Percentiles rank a stretch among this genome's conserved stretches.
These are phyloP conservation scores for Phanerochaete sordida DNA, from an alignment of 768 basidiomycete species.

Conservation along the genomic window DNA sequence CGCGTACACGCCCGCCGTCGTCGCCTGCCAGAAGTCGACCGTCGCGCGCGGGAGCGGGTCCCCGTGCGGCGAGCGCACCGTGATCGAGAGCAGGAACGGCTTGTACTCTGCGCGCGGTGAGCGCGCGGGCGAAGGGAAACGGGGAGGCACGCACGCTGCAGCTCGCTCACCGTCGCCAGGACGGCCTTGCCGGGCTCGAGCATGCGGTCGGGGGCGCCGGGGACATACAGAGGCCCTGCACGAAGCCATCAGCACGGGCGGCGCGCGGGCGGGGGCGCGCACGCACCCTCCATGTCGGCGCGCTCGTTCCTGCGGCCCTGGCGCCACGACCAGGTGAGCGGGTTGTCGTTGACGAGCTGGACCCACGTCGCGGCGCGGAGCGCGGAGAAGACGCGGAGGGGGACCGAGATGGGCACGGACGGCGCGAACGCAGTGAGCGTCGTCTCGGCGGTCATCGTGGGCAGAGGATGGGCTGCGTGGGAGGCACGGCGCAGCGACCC, in stretches of 20 bases:
- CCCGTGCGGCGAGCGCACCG: constrained; percentile 18
- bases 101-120: constrained; percentile 11
- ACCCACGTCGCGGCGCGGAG: background rate
- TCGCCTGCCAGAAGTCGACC: constrained; percentile 26
- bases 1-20: constrained; percentile 17
- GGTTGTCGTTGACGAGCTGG: constrained; percentile 4
- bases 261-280: background rate
- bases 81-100: constrained; percentile 7
- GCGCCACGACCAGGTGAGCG: constrained; percentile 10
- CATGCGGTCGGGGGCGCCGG: constrained; percentile 18
- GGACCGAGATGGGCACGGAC: background rate
- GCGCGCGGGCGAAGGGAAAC: background rate
- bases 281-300: constrained; percentile 16
- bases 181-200: constrained; percentile 24
- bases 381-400: background rate
- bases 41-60: constrained; percentile 18
- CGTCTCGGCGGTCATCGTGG: background rate
- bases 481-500: background rate
- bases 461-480: background rate
- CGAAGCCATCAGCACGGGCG: background rate
- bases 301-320: constrained; percentile 5
- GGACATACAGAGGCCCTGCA: constrained; percentile 23
- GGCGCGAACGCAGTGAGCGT: background rate
- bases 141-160: constrained; percentile 14
- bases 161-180: constrained; percentile 13